phyloP scores from a whole-genome alignment of 139 green algal genomes.

The Chlorokybus atmophyticus region DNA sequence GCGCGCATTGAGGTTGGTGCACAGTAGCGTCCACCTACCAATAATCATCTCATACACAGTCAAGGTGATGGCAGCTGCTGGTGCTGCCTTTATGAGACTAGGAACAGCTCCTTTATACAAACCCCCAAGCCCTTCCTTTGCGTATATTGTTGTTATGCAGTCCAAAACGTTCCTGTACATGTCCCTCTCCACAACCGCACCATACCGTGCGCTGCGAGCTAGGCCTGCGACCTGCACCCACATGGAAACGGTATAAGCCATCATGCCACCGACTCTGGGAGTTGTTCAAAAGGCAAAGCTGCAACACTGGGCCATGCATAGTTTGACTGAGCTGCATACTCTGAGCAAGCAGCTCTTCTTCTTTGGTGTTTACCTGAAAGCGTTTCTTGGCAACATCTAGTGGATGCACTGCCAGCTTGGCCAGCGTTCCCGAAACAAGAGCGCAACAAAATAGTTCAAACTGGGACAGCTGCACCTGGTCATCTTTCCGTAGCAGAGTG shows the following conservation, averaged over 20 bases:
- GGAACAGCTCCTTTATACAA: slow-evolving; percentile 87
- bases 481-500: too few species aligned
- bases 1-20: too few species aligned
- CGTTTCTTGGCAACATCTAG: slow-evolving; percentile 97
- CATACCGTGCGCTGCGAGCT: slow-evolving; percentile 48
- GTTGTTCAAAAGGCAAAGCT: slow-evolving; percentile 1
- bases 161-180: slow-evolving; percentile 34
- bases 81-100: slow-evolving; percentile 84
- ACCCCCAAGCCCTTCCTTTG: slow-evolving; percentile 35
- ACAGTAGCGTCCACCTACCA: too few species aligned
- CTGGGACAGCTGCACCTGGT: slow-evolving; percentile 1
- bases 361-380: slow-evolving; percentile 62
- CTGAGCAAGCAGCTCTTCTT: background rate
- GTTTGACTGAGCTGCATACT: background rate
- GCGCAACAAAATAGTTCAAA: slow-evolving; percentile 51
- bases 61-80: slow-evolving; percentile 82
- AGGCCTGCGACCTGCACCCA: slow-evolving; percentile 43
- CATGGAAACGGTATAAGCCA: background rate
- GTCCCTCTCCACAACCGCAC: slow-evolving; percentile 44
- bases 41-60: slow-evolving; percentile 62
- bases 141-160: slow-evolving; percentile 6
- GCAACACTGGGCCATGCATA: background rate
- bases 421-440: slow-evolving; percentile 56
- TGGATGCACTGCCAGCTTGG: slow-evolving; percentile 78
- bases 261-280: background rate